phyloP scores from a whole-genome alignment of 2,329 filamentous ascomycete species.

The Pyricularia pennisetigena region DNA sequence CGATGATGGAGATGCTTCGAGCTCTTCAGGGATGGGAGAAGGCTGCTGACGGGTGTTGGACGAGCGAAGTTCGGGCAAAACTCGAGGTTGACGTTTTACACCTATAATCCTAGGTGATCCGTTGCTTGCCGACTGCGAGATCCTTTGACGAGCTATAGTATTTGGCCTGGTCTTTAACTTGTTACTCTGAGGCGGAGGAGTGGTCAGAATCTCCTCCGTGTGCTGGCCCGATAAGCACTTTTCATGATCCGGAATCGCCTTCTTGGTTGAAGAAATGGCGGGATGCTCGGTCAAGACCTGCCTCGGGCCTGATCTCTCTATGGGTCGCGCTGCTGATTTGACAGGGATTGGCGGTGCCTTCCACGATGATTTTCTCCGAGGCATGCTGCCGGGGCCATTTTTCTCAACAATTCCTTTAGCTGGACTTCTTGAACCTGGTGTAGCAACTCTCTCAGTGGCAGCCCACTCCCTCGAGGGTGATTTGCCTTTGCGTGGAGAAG shows the following conservation, averaged over 20 bases:
- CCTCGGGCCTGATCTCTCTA: background rate
- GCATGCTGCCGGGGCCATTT: background rate
- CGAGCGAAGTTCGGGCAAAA: background rate
- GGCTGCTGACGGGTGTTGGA: background rate
- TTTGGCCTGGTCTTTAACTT: background rate
- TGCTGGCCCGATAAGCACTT: background rate
- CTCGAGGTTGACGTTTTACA: background rate
- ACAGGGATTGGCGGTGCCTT: background rate
- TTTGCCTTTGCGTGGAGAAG: background rate
- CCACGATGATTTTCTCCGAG: background rate
- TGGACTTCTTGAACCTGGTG: background rate
- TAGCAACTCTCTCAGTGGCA: background rate
- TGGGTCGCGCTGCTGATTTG: background rate
- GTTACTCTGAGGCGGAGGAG: background rate
- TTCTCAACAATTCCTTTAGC: background rate
- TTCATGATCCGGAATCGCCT: background rate
- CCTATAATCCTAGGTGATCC: background rate
- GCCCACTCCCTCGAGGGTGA: background rate
- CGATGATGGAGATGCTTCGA: background rate
- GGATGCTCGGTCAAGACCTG: background rate
- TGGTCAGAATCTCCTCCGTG: background rate
- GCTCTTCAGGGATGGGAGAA: conserved; percentile 1
- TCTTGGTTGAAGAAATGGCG: background rate
- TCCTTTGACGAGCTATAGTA: background rate
- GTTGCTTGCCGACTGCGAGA: background rate